phyloP scores from a whole-genome alignment of 1,284 basidiomycete genomes.

The Apiotrichum akiyoshidainum region DNA sequence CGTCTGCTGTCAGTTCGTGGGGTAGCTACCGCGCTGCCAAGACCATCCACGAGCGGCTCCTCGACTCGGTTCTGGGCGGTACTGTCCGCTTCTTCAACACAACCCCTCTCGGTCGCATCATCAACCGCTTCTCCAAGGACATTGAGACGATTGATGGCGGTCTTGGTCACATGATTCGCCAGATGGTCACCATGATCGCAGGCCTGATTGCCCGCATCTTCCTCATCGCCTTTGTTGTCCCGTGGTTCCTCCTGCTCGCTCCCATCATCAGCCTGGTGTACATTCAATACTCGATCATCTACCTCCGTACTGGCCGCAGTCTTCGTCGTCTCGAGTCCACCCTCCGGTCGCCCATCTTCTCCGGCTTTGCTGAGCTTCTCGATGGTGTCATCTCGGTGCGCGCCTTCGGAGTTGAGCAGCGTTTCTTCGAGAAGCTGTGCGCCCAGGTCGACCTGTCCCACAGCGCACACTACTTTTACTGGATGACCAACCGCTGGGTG shows the following conservation, averaged over 20 bases:
- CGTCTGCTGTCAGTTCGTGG: constrained; percentile 42
- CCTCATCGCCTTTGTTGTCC: constrained; percentile 63
- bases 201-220: constrained; percentile 64
- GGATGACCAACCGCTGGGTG: constrained; percentile 28
- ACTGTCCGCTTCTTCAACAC: constrained; percentile 50
- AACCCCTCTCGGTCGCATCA: constrained; percentile 58
- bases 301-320: constrained; percentile 67
- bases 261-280: constrained; percentile 61
- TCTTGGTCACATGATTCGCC: constrained; percentile 65
- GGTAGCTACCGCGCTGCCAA: constrained; percentile 57
- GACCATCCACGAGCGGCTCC: constrained; percentile 42
- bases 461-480: constrained; percentile 51
- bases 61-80: constrained; percentile 37
- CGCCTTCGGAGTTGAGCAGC: constrained; percentile 76
- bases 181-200: constrained; percentile 69
- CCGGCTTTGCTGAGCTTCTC: constrained; percentile 73
- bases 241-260: constrained; percentile 69
- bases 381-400: constrained; percentile 78
- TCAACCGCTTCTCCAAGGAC: constrained; percentile 76
- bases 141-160: constrained; percentile 72
- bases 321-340: constrained; percentile 68
- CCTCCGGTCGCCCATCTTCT: constrained; percentile 47
- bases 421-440: constrained; percentile 71
- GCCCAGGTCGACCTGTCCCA: constrained; percentile 65
- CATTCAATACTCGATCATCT: constrained; percentile 65